These are phyloP conservation scores for Calonectria fujianensis DNA, from an alignment of 2,329 filamentous ascomycete genomes.

Conservation along the genomic window DNA sequence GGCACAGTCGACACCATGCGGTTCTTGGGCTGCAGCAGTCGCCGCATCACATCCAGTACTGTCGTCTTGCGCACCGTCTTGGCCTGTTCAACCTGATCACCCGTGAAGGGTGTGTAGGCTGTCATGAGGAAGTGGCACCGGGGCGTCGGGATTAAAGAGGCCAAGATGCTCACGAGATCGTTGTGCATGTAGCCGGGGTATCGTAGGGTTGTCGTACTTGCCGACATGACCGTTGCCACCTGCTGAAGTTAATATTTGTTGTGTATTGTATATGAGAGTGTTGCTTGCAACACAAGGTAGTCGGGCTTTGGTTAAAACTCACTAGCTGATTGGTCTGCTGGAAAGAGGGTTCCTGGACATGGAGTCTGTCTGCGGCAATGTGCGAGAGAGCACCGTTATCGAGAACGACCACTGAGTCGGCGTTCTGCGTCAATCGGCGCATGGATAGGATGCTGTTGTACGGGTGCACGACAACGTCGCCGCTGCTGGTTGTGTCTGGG, in stretches of 20 bases:
- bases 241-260: slow-evolving; percentile 54
- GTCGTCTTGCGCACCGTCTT: slow-evolving; percentile 99
- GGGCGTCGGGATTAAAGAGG: slow-evolving; percentile 95
- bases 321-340: slow-evolving; percentile 98
- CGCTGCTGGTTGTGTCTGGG: slow-evolving; percentile 89
- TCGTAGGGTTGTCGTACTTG: slow-evolving; percentile 94
- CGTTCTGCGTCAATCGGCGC: slow-evolving; percentile 93
- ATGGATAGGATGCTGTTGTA: slow-evolving; percentile 98
- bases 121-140: slow-evolving; percentile 99
- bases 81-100: slow-evolving; percentile 95
- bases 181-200: slow-evolving; percentile 99
- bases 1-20: slow-evolving; percentile 98
- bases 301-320: slow-evolving; percentile 46
- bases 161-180: slow-evolving; percentile 96
- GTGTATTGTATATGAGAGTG: not conserved
- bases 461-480: slow-evolving; percentile 96
- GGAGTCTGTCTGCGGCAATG: slow-evolving; percentile 94
- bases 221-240: slow-evolving; percentile 98
- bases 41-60: slow-evolving; percentile 97
- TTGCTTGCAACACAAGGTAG: not conserved
- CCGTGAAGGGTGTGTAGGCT: slow-evolving; percentile 97
- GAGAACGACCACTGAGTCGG: slow-evolving; percentile 96
- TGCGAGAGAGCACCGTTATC: slow-evolving; percentile 96
- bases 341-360: slow-evolving; percentile 96
- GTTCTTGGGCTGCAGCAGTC: slow-evolving; percentile 97